Evolutionary conservation across 2,329 filamentous ascomycete genomes (phyloP).

Genomic region (Claviceps arundinis): DNA sequence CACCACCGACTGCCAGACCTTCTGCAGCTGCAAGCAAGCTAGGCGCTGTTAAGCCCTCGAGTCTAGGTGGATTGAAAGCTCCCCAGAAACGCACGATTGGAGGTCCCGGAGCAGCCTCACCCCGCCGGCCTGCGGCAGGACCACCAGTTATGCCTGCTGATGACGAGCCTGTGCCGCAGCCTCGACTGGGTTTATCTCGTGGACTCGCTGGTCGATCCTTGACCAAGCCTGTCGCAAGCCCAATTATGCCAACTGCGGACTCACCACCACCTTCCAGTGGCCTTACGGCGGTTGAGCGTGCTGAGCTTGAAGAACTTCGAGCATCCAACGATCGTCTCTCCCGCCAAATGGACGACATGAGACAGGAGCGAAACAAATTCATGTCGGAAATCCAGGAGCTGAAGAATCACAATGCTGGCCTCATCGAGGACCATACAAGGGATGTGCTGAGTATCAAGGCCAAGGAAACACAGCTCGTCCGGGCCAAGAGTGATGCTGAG

Average conservation of each 20-base stretch:
- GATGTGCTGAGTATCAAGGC: slow-evolving; percentile 95
- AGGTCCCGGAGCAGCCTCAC: slow-evolving; percentile 37
- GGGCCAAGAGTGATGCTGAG: slow-evolving; percentile 80
- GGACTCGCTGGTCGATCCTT: slow-evolving; percentile 79
- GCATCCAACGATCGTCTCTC: slow-evolving; percentile 67
- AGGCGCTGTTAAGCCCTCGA: slow-evolving; percentile 39
- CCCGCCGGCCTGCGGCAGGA: slow-evolving; percentile 35
- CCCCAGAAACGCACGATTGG: slow-evolving; percentile 42
- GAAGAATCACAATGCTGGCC: slow-evolving; percentile 88
- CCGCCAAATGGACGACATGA: slow-evolving; percentile 64
- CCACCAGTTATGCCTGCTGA: slow-evolving; percentile 38
- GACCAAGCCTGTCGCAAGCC: slow-evolving; percentile 52
- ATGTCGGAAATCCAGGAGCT: slow-evolving; percentile 83
- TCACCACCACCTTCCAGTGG: slow-evolving; percentile 50
- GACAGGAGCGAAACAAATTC: slow-evolving; percentile 68
- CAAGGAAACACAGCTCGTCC: slow-evolving; percentile 92
- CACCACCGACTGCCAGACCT: slow-evolving; percentile 43
- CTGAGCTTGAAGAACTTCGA: slow-evolving; percentile 84
- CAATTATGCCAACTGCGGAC: slow-evolving; percentile 34
- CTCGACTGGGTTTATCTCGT: slow-evolving; percentile 54
- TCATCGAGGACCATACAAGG: slow-evolving; percentile 94
- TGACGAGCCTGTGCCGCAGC: slow-evolving; percentile 44
- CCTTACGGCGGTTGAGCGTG: slow-evolving; percentile 66
- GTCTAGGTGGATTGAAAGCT: slow-evolving; percentile 44
- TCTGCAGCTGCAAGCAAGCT: slow-evolving; percentile 35